Evolutionary conservation across 2,329 filamentous ascomycete species (phyloP), one percentile per base, ranked within the genome.

Genomic region (Emericellopsis atlantica): DNA sequence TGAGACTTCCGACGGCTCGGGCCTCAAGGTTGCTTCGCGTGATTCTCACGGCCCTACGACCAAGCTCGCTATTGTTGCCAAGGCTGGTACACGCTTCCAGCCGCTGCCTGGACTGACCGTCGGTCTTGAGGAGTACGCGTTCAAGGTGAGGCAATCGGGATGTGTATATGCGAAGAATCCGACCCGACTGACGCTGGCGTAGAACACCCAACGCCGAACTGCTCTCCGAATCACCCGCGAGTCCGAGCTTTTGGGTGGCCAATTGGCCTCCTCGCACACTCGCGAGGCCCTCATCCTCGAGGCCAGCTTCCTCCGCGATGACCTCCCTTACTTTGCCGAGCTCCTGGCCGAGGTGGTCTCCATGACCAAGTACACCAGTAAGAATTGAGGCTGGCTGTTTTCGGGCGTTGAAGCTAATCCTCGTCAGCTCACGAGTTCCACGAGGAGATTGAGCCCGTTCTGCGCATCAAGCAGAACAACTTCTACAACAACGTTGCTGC

Each of bases 241-340:
- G 71, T 78, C 86, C 55, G 92, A 98, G 69, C 82, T 98, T 46
- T 79, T 98, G 49, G 92, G 93, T 60, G 87, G 87, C 56, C 81
- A 90, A 76, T 79, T 96, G 68, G 75, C 70, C 53, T 74, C 90
- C 50, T 86, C 84, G 65, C 88, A 95, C 69, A 89, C 87, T 54
- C 84, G 90, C 59, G 92, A 98, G 73, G 88, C 88, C 59, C 70
- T 98, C 48, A 79, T 98, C 45, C 70, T 98, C 56, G 81, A 90
- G 65, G 86, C 92, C 61, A 94, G 84, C 70, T 98, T 98, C 75
- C 79, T 98, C 51, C 81, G 87, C 60, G 81, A 92, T 61, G 89
- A 98, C 62, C 79, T 98, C 51, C 92, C 92, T 52, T 98, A 96
- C 77, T 98, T 95, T 64, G 79, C 88, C 56, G 92, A 98, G 72